These are phyloP conservation scores for Penicillium ochrochloron DNA, from an alignment of 495 filamentous ascomycete species.

Conservation along the genomic window DNA sequence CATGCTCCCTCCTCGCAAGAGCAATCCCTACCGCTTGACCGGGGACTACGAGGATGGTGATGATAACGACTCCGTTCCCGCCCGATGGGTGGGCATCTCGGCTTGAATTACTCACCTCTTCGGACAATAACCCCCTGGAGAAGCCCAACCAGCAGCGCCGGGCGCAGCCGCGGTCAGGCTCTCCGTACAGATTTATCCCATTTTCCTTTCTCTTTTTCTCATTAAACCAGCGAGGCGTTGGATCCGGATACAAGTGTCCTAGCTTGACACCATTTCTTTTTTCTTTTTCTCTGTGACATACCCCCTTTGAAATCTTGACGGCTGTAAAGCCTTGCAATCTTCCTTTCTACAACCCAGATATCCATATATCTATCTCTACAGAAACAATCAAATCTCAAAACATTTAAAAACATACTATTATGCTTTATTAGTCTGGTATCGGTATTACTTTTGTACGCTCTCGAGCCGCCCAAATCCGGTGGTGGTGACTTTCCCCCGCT, in stretches of 20 bases:
- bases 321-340: constrained; percentile 4
- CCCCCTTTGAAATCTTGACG: constrained; percentile 14
- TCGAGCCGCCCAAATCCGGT: not conserved
- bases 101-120: constrained; percentile 21
- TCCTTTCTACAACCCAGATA: not conserved
- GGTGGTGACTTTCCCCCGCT: constrained; percentile 11
- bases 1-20: constrained; percentile 84
- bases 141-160: constrained; percentile 20
- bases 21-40: constrained; percentile 30
- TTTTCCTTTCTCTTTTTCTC: constrained; percentile 18
- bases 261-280: constrained; percentile 21
- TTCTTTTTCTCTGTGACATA: constrained; percentile 21
- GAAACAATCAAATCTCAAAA: not conserved
- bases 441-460: constrained; percentile 13
- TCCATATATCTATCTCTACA: not conserved
- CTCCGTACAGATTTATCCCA: constrained; percentile 23
- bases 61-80: constrained; percentile 41
- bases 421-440: not conserved
- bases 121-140: constrained; percentile 2
- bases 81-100: constrained; percentile 50
- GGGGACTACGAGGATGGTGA: constrained; percentile 42
- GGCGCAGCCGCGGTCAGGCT: constrained; percentile 17
- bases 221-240: constrained; percentile 36
- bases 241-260: constrained; percentile 28
- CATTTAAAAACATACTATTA: not conserved